phyloP scores from a whole-genome alignment of 192 early-diverging fungal species.

The Irineochytrium annulatum region DNA sequence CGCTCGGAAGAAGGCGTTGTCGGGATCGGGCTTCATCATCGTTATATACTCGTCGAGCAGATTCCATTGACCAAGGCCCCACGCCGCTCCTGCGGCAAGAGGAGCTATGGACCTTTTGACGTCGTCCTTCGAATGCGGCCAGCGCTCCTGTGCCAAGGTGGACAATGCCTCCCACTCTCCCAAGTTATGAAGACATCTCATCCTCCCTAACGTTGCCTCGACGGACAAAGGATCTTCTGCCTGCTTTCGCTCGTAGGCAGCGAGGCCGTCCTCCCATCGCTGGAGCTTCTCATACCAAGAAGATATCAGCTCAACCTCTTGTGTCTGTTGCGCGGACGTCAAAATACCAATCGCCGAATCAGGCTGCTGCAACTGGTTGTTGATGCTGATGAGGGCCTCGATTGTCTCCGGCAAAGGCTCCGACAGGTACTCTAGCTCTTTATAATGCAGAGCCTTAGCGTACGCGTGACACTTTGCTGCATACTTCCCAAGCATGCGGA shows the following conservation, averaged over 20 bases:
- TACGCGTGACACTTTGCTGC: constrained; percentile 92
- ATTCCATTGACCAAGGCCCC: constrained; percentile 84
- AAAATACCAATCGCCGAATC: constrained; percentile 96
- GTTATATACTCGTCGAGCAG: constrained; percentile 87
- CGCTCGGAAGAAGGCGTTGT: constrained; percentile 81
- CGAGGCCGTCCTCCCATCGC: constrained; percentile 90
- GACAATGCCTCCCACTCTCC: constrained; percentile 90
- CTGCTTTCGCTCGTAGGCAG: constrained; percentile 76
- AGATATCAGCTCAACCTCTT: constrained; percentile 79
- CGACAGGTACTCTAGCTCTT: constrained; percentile 87
- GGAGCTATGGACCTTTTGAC: constrained; percentile 75
- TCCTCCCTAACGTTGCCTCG: constrained; percentile 75
- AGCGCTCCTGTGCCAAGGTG: constrained; percentile 67
- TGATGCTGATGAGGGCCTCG: constrained; percentile 87
- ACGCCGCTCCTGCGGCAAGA: constrained; percentile 87
- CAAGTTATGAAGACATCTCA: constrained; percentile 88
- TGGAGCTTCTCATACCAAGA: constrained; percentile 92
- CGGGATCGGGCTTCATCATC: constrained; percentile 72
- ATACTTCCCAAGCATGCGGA: constrained; percentile 80
- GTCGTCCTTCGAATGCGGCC: constrained; percentile 52
- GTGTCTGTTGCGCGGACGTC: constrained; percentile 76
- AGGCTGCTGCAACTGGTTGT: constrained; percentile 90
- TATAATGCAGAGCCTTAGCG: constrained; percentile 98
- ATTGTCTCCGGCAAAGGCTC: constrained; percentile 81
- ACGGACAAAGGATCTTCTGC: constrained; percentile 71